Evolutionary conservation across 768 basidiomycete species (phyloP), one percentile per base, ranked within the genome.

Genomic region (Myochromella boudieri): DNA sequence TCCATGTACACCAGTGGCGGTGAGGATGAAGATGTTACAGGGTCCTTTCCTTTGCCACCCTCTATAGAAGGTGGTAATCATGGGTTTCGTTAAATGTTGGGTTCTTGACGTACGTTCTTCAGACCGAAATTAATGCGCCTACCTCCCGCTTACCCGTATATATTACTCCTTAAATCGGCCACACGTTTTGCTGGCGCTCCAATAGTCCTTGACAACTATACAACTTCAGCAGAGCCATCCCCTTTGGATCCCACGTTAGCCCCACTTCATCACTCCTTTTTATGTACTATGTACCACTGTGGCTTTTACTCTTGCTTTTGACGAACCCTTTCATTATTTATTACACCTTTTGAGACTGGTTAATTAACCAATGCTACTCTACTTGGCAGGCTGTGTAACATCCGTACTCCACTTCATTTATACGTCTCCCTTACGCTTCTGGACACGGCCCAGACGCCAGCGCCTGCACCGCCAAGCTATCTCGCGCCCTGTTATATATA

Each of bases 31-130:
- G 72, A 74, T 26, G 63, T 72, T 22, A 64, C 69, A 15, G 55
- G 59, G 14, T 61, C 61, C 17, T 74, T 74, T 63, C 72, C 73
- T 5, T 57, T 70, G 11, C 72, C 75, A 18, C 74, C 74, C 14
- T 56, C 42, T 14, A 39, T 32, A 37, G 47, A 49, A 18, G 31
- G 38, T 33, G 21, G 28, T 43, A 39, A 50, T 44, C 27, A 38
- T 38, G 21, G 49, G 25, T 32, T 34, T 37, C 46, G 15, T 31
- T 54, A 37, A 48, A 26, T 37, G 26, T 21, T 22, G 34, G 34
- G 25, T 44, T 26, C 33, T 26, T 28, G 34, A 22, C 25, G 43
- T 48, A 36, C 33, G 41, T 46, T 41, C n/a, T 42, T 15, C 45
- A 45, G 29, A 37, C 15, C 49, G 27, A 45, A 33, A 26, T 47